Evolutionary conservation across 345 rosid genomes (phyloP), one percentile per base, ranked within the genome.

Genomic region (Citrus trifoliata): DNA sequence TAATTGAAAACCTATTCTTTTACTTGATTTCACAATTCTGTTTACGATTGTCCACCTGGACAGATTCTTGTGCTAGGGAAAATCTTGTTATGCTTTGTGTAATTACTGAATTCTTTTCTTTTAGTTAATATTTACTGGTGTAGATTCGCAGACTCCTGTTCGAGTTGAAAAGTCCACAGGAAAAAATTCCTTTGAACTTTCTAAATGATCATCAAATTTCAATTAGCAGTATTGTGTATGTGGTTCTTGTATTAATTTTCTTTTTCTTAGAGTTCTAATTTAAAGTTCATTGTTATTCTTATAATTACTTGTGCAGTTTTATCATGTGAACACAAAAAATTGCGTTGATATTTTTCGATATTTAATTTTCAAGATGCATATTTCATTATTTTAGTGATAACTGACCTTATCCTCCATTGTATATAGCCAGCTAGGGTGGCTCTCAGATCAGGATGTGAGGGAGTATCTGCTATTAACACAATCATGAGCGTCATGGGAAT

Each of bases 401-500:
- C 30, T 69, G 58, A 58, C 68, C 7, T 64, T 59, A 40, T 71
- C 30, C 38, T 61, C 69, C 42, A 79, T 40, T 66, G 70, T 79
- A 40, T 81, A 68, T 80, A 96, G 99, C 98, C 99, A 37, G 95
- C 99, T 56, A 88, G 97, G 82, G 97, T 90, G 82, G 85, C 99
- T 65, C 85, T 94, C 51, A 90, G 75, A 62, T 83, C 95, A 22
- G 98, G 98, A 58, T 90, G 97, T 56, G 97, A 96, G 82, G 97
- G 99, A 33, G 48, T 96, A 51, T 9, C 99, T 86, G 98, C 97
- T 53, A 94, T 96, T 51, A 94, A 96, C 80, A 96, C 98, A 24
- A 94, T 96, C 87, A 91, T 91, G 98, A 96, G 99, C 37, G 94
- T 96, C 30, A 96, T 94, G 98, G 99, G 99, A 81, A 90, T 94